Evolutionary conservation across 2,329 filamentous ascomycete genomes (phyloP), one percentile per base, ranked within the genome.

Genomic region (Xylaria sp.): DNA sequence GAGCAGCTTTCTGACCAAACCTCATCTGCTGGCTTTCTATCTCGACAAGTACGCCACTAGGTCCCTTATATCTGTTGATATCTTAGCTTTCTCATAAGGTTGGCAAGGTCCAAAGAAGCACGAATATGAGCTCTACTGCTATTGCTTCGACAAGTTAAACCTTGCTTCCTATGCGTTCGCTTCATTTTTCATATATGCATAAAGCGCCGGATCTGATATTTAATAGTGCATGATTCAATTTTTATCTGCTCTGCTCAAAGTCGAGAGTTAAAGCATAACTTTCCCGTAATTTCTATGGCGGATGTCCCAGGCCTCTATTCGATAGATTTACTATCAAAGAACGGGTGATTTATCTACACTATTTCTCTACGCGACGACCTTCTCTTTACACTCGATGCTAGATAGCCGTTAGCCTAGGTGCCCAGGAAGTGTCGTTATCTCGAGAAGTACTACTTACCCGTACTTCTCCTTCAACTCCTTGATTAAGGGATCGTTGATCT

Each of bases 401-500:
- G 25, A 61, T 8, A 32, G 52, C n/a, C 15, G 20, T 63, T 32
- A 57, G 36, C 13, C 36, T 15, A 15, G 15, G 90, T 91, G 34
- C 79, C 80, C 61, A 30, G 20, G 60, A 48, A 6, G 23, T 20
- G 8, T 58, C 28, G 6, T 6, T 13, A 53, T 53, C 10, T 0
- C 20, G n/a, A 50, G 10, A 36, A 46, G 20, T 13, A 56, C 23
- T 9, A 61, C 61, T 61, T 62, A 68, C 67, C 28, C 63, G 10
- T 60, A 59, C 12, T 62, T 58, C 68, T 90, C 88, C 76, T 88
- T 89, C 36, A 92, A 78, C 13, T 83, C 84, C 64, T 90, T 87
- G 12, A 86, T 82, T 43, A 92, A 78, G 0, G 87, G 84, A 10
- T 90, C 88, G 73, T 91, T 86, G 30, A 93, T 88, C 76, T 91